Base-by-base conservation (phyloP, 2,329 filamentous ascomycete genomes). In the Colletotrichum liaoningense region DNA sequence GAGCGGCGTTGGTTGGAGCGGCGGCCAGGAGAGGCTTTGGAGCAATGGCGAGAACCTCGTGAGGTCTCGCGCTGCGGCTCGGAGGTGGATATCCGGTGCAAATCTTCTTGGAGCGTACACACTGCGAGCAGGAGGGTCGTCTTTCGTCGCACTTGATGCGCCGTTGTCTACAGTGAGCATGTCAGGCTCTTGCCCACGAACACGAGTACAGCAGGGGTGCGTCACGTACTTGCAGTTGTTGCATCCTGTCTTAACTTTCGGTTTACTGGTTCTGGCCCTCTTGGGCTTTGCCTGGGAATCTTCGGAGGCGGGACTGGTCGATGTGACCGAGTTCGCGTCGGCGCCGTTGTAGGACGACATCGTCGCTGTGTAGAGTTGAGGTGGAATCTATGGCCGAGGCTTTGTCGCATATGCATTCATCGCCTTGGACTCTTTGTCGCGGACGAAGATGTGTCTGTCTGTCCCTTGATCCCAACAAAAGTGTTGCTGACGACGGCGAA, bases 81-180 rank as follows among this genome's bases (percentile, higher is more conserved):
- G 89, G 89, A 5, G 89, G 86, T n/a, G 88, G 90, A 77, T 93
- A 93, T 75, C 91, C 91, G 35, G 86, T 83, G 81, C 91, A 93
- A 19, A 77, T 77, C 77, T 88, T 90, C 74, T 88, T 89, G 59
- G 90, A 89, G 62, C 87, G 86, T 42, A 89, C 83, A 77, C 91
- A 93, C 79, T 91, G 89, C 16, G 84, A 85, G 79, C 91, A 92
- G 33, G 85, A 83, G 8, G 91, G 91, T 67, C 91, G 88, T 74
- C 81, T 84, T 81, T 93, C 91, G 79, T 92, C 91, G 79, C 91
- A 93, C 80, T 93, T 93, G 74, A 93, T 91, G 74, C 89, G 86
- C 76, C 90, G 85, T 75, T 85, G 85, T 79, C 90, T 92, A 76
- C 71, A 46, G 57, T 74, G 66, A 69, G 16, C 63, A 80, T 76